Evolutionary conservation across 441 rosid species (phyloP).

Genomic region (Brassica balearica): DNA sequence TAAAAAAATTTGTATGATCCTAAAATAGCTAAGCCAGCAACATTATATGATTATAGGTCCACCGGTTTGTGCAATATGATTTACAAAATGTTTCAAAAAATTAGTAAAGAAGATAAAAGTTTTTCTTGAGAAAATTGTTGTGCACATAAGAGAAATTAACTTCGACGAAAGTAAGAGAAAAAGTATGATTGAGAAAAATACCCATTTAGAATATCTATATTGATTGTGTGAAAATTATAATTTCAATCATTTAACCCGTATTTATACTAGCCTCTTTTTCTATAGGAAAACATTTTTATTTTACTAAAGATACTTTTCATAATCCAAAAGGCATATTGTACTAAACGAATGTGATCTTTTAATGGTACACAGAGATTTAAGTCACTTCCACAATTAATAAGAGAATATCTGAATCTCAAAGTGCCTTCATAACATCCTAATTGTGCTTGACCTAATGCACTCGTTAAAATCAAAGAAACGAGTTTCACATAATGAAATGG

Average conservation of each 20-base stretch:
- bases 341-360: neutral
- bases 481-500: neutral
- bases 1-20: neutral
- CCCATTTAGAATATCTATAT: neutral
- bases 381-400: neutral
- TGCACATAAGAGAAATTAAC: neutral
- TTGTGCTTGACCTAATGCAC: neutral
- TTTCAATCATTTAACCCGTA: neutral
- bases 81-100: neutral
- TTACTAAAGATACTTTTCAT: neutral
- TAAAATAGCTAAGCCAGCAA: neutral
- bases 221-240: neutral
- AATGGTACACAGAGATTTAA: neutral
- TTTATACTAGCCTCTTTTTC: neutral
- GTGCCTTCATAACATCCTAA: neutral
- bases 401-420: neutral
- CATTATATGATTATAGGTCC: neutral
- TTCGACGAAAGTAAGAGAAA: neutral
- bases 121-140: too few species aligned
- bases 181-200: neutral
- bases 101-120: neutral
- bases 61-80: neutral
- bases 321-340: neutral
- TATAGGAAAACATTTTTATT: neutral
- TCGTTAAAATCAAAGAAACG: neutral